Evolutionary conservation across 306 rosid species (phyloP), one percentile per base, ranked within the genome.

Genomic region (Pyrus communis): DNA sequence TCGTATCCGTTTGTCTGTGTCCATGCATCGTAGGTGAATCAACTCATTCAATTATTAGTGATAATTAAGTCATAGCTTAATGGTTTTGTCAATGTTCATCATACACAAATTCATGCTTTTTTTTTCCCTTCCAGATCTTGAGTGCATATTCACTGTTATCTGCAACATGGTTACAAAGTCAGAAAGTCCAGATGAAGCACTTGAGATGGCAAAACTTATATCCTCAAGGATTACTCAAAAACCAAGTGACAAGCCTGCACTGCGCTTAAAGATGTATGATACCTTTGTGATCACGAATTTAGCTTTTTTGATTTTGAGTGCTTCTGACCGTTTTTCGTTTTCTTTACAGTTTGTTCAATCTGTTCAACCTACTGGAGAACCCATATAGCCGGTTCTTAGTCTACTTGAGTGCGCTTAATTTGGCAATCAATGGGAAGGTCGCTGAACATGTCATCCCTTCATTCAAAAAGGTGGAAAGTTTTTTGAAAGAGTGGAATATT

Each of bases 401-500:
- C 70, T 92, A 92, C 90, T 74, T 91, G 91, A 92, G 89, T 74
- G 87, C 90, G 3, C 77, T 96, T 46, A 88, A 77, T 81, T 84
- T 96, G 68, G 92, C 98, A 46, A 55, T 85, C 54, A 83, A 86
- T 63, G 98, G 98, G 54, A 96, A 91, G 88, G 98, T 83, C 79
- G 84, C 97, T 30, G 96, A 92, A 51, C 82, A 82, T 60, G 83
- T 96, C 9, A 65, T 92, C 45, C 96, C 93, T 68, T 89, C 99
- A 46, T 88, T 92, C 75, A 84, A 84, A 79, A 89, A 86, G 80
- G 89, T 89, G 11, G 99, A 96, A 40, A 88, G 88, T 85, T 92
- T 91, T 79, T 86, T 92, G 91, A 92, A 90, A 84, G 98, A 96
- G 80, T 92, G 97, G 99, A 86, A 87, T 85, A 75, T 96, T 79